Base-by-base conservation (phyloP, 2,329 filamentous ascomycete species). In the Colletotrichum sp. region DNA sequence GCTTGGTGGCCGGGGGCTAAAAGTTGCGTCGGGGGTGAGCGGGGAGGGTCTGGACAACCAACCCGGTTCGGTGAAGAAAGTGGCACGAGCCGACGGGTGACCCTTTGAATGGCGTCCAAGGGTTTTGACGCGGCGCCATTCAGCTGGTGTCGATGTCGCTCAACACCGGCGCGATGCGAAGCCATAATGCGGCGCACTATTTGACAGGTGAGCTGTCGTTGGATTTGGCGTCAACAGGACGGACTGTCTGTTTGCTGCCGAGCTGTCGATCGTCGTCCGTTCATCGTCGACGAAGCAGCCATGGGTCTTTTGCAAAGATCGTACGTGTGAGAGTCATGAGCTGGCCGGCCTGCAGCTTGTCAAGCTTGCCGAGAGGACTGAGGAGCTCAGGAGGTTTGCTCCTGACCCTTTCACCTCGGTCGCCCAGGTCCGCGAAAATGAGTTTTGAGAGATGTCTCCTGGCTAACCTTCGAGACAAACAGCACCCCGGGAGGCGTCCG, bases 51-150 rank as follows among this genome's bases (percentile, higher is more conserved):
- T 69, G 28, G 21, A 36, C 28, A 55, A 30, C 30, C 21, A 62
- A 30, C 38, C 68, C 48, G 24, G 69, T 36, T 62, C 62, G 61
- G 52, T 67, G 72, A 74, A 74, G 72, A 74, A 74, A 61, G 26
- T 72, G 52, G 61, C 67, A 65, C 67, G 59, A 71, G 71, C 67
- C 48, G 34, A 14, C 13, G 65, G 59, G 28, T 70, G 59, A 65
- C 28, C 59, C 48, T 32, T 32, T 43, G 34, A 38, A 48, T 26
- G 24, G 38, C 48, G 30, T 43, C 24, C 32, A 34, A 38, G 14
- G n/a, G 32, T 21, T 55, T 26, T 32, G 28, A 26, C 55, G 55
- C 24, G 12, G 55, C 55, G 55, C 55, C 21, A 30, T 36, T 14
- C 18, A 66, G 63, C 38, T 32, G 36, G 26, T 52, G 63, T 48